phyloP scores from a whole-genome alignment of 148 eudicot genomes.

The Polygonum aviculare region DNA sequence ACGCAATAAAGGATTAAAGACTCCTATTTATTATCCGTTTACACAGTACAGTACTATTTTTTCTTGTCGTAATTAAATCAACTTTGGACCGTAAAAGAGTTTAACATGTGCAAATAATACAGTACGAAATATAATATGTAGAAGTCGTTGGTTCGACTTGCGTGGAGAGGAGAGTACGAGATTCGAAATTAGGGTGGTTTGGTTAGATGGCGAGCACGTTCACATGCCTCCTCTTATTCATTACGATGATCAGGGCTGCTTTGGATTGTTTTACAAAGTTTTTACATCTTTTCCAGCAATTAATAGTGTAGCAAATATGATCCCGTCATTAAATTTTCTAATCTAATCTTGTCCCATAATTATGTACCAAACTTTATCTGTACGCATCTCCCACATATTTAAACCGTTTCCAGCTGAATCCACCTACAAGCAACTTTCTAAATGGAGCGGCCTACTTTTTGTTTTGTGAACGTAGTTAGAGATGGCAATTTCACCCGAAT shows the following conservation, averaged over 20 bases:
- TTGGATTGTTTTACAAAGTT: neutral
- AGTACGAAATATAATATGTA: too few species aligned
- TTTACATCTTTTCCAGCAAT: neutral
- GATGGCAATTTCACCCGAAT: too few species aligned
- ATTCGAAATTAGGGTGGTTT: neutral
- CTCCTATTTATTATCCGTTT: too few species aligned
- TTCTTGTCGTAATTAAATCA: too few species aligned
- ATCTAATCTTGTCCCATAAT: neutral
- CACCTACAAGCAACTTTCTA: neutral
- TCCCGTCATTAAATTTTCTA: neutral
- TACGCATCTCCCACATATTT: neutral
- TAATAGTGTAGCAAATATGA: neutral
- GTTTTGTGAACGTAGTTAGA: too few species aligned
- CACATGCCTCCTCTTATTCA: constrained; percentile 2
- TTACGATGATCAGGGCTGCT: neutral
- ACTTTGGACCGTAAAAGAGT: too few species aligned
- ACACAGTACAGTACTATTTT: too few species aligned
- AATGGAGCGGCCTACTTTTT: neutral
- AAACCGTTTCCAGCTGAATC: neutral
- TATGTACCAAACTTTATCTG: neutral
- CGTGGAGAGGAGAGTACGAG: too few species aligned
- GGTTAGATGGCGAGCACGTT: neutral
- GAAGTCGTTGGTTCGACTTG: too few species aligned
- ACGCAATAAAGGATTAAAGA: too few species aligned
- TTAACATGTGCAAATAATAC: too few species aligned